Percentiles rank a stretch among this genome's conserved stretches.
Conservation (phyloP, 2,329 filamentous ascomycete species). For the Aspergillus tanneri region DNA sequence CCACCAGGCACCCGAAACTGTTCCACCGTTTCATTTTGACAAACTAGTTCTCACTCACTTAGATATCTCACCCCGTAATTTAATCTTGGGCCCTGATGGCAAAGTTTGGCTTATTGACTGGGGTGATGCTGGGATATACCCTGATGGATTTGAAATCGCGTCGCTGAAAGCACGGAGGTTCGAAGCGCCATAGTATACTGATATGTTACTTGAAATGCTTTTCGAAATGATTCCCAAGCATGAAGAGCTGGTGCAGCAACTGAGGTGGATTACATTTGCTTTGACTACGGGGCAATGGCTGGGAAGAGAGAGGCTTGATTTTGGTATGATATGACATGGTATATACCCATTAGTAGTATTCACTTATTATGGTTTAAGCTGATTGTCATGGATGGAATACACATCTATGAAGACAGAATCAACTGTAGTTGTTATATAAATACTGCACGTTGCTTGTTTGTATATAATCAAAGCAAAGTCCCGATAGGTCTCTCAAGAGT, state of each 20-base stretch:
- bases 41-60: slow-evolving; percentile 16
- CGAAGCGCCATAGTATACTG: slow-evolving; percentile 15
- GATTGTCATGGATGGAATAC: no score
- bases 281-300: slow-evolving; percentile 11
- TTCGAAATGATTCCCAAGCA: slow-evolving; percentile 9
- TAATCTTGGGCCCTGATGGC: slow-evolving; percentile 14
- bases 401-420: no score
- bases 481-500: no score
- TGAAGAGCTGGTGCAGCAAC: slow-evolving; percentile 12
- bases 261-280: slow-evolving; percentile 11
- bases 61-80: slow-evolving; percentile 17
- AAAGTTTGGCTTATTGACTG: slow-evolving; percentile 21
- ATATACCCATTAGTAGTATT: no score
- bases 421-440: no score
- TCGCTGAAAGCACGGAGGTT: slow-evolving; percentile 16
- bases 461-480: no score
- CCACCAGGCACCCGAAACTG: slow-evolving; percentile 15
- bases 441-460: no score
- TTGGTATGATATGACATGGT: background rate
- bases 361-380: no score
- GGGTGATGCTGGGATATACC: slow-evolving; percentile 20
- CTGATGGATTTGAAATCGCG: slow-evolving; percentile 18
- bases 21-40: slow-evolving; percentile 16
- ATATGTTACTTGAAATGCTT: slow-evolving; percentile 18
- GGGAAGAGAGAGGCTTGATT: background rate